Evolutionary conservation across 495 filamentous ascomycete species (phyloP), one percentile per base, ranked within the genome.

Genomic region (Trichocladium uniseriatum): DNA sequence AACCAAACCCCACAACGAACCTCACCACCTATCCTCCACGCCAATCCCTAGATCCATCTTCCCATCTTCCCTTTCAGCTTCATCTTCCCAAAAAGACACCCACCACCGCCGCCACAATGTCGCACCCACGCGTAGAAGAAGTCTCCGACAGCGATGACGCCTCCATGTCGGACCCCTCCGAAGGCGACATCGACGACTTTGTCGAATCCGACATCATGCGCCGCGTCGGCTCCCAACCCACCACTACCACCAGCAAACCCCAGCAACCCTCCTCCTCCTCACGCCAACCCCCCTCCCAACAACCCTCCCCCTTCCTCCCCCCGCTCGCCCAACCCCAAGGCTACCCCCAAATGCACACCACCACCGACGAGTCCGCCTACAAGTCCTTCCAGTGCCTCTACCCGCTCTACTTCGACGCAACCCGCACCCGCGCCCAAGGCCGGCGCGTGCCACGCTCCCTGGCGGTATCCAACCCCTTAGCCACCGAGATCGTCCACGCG

Each of bases 391-490:
- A 91, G 67, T 94, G 87, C 68, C 76, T 98, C 19, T 98, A 97
- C 72, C 91, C 92, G 0, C 53, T 96, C 48, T 97, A 98, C 73
- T 98, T 97, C 66, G 91, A 96, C 69, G 73, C 71, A 48, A 71
- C 70, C 5, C 83, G 91, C 36, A 76, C 79, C 10, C 83, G 89
- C 42, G 78, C 79, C 21, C 71, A 89, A 49, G 92, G 92, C 24
- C 80, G 92, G 4, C 80, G 89, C 48, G 90, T 97, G 5, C 70
- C 79, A 16, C 64, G 69, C 11, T 67, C 79, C 46, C 71, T 84
- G 3, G 91, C 89, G 0, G 87, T 96, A 3, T 56, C 72, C 39
- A 95, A 94, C 69, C 92, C 92, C 21, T 72, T 98, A 15, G 92
- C 92, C 6, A 74, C 87, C 45, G 88, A 91, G 55, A 90, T 98